These are phyloP conservation scores for Salix brachista DNA, from an alignment of 345 rosid species.

Conservation along the genomic window DNA sequence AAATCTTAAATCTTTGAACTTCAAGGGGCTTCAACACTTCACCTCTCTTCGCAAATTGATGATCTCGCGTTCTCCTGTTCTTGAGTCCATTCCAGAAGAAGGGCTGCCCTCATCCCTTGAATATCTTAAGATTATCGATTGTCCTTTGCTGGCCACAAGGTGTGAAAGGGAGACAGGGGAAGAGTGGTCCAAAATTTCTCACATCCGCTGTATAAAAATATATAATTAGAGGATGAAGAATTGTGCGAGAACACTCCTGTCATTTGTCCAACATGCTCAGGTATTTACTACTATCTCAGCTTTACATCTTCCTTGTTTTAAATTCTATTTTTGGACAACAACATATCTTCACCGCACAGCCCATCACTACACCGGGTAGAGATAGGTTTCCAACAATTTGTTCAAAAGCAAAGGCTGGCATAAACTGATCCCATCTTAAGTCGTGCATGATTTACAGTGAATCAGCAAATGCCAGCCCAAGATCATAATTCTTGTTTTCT, in stretches of 20 bases:
- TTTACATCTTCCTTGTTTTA: neutral
- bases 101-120: neutral
- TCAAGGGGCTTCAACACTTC: neutral
- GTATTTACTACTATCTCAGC: neutral
- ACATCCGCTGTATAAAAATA: neutral
- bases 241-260: too few relatives aligned
- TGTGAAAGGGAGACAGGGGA: neutral
- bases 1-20: neutral
- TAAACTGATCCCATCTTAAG: too few relatives aligned
- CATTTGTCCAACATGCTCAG: too few relatives aligned
- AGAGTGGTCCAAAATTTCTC: conserved; percentile 5
- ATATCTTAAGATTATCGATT: neutral
- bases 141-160: neutral
- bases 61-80: neutral
- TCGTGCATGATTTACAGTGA: too few relatives aligned
- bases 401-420: too few relatives aligned
- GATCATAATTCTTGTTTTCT: too few relatives aligned
- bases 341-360: neutral
- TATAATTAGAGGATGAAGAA: too few relatives aligned
- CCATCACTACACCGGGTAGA: neutral
- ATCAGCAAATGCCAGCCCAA: too few relatives aligned
- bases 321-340: neutral
- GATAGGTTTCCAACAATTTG: too few relatives aligned
- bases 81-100: neutral
- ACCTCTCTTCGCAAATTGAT: neutral